phyloP scores from a whole-genome alignment of 352 stramenopile genomes.

The Phytophthora fragariae region DNA sequence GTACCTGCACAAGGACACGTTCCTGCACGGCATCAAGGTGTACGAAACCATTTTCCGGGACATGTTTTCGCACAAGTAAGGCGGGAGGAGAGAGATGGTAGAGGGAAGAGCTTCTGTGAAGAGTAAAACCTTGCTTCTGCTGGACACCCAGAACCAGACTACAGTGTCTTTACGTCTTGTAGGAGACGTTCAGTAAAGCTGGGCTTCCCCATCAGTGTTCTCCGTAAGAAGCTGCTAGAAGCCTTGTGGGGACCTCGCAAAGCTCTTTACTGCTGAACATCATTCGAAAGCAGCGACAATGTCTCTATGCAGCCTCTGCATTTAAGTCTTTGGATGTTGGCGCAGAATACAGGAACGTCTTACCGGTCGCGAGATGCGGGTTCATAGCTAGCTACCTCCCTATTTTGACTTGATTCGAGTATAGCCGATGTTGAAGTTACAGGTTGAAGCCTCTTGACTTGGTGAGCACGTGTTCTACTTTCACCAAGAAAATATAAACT shows the following conservation, averaged over 20 bases:
- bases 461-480: not conserved
- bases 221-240: not conserved
- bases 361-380: not conserved
- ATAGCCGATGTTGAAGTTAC: constrained; percentile 26
- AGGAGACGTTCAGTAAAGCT: not conserved
- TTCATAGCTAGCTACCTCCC: not conserved
- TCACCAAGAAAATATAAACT: too few relatives aligned
- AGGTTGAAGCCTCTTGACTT: not conserved
- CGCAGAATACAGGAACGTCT: not conserved
- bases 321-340: not conserved
- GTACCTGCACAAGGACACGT: constrained; percentile 92
- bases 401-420: constrained; percentile 9
- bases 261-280: not conserved
- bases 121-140: not conserved
- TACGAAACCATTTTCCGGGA: constrained; percentile 71
- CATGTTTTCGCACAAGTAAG: constrained; percentile 49
- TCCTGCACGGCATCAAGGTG: constrained; percentile 93
- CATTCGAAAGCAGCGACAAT: not conserved
- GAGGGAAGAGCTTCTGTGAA: not conserved
- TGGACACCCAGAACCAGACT: not conserved
- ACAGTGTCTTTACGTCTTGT: not conserved
- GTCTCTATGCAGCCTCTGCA: not conserved
- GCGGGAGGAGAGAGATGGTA: not conserved
- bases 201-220: not conserved
- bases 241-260: not conserved